Percentiles rank a stretch among this genome's conserved stretches.
Conservation (phyloP, 1,139 yeast species). For the Kurtzmaniella quercitrusa region DNA sequence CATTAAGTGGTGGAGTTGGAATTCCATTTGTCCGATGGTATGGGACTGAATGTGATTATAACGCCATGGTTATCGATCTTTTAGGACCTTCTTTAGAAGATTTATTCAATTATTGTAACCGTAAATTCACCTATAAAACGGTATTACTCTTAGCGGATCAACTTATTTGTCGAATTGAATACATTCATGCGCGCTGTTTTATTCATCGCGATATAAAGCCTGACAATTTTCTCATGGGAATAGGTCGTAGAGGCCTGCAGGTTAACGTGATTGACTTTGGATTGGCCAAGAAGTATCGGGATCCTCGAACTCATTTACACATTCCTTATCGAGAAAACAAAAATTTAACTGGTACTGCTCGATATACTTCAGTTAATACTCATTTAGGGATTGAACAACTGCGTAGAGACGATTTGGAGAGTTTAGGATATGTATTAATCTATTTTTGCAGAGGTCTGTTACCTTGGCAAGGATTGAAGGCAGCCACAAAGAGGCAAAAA, state of each 20-base stretch:
- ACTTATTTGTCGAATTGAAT: constrained; percentile 88
- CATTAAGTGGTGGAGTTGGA: constrained; percentile 94
- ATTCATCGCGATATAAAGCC: constrained; percentile 94
- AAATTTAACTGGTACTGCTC: constrained; percentile 94
- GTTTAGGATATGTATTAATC: constrained; percentile 90
- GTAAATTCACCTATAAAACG: constrained; percentile 90
- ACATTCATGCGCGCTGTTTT: constrained; percentile 91
- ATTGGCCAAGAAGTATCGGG: constrained; percentile 91
- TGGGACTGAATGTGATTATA: constrained; percentile 94
- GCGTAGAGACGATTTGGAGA: constrained; percentile 94
- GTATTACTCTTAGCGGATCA: constrained; percentile 92
- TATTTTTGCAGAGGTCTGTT: constrained; percentile 92
- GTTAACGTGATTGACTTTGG: constrained; percentile 97
- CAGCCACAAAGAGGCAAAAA: constrained; percentile 94
- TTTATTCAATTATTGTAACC: constrained; percentile 89
- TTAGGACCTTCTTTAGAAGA: constrained; percentile 96
- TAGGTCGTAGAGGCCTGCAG: constrained; percentile 91
- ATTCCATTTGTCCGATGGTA: constrained; percentile 97
- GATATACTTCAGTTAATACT: constrained; percentile 93
- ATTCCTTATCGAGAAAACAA: constrained; percentile 96
- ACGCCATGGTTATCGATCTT: constrained; percentile 94
- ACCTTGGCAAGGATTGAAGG: constrained; percentile 99
- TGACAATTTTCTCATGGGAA: constrained; percentile 95
- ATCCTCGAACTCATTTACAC: constrained; percentile 92
- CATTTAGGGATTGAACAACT: constrained; percentile 96